These are phyloP conservation scores for Fagopyrum esculentum DNA, from an alignment of 148 eudicot species.

Conservation along the genomic window DNA sequence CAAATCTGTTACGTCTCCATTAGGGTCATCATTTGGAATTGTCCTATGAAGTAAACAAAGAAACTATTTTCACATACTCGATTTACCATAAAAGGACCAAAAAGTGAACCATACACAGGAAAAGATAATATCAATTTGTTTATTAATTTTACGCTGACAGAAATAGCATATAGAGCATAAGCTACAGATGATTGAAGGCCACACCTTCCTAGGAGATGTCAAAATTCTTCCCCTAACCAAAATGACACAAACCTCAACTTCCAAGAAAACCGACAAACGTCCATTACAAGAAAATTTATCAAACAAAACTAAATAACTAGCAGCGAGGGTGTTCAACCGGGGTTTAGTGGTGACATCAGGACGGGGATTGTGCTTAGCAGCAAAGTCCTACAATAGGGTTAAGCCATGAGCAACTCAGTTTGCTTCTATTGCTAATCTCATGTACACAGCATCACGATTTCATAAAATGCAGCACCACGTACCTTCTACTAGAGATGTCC, in stretches of 20 bases:
- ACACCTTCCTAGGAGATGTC: background rate
- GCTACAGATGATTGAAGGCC: background rate
- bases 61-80: background rate
- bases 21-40: constrained; percentile 34
- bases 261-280: background rate
- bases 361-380: constrained; percentile 43
- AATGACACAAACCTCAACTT: background rate
- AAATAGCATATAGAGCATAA: background rate
- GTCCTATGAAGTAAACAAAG: constrained; percentile 31
- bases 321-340: no score
- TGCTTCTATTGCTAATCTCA: no score
- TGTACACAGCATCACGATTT: no score
- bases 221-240: background rate
- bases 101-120: constrained; percentile 5
- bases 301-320: background rate
- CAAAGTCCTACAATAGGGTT: constrained; percentile 32
- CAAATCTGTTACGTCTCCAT: constrained; percentile 30
- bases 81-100: background rate
- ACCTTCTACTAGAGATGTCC: constrained; percentile 57
- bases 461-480: constrained; percentile 1
- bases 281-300: background rate
- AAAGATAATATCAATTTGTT: background rate
- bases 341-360: no score
- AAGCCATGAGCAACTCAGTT: no score
- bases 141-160: background rate